Conservation (phyloP, 352 stramenopile species). For the Phytophthora cryptogea region DNA sequence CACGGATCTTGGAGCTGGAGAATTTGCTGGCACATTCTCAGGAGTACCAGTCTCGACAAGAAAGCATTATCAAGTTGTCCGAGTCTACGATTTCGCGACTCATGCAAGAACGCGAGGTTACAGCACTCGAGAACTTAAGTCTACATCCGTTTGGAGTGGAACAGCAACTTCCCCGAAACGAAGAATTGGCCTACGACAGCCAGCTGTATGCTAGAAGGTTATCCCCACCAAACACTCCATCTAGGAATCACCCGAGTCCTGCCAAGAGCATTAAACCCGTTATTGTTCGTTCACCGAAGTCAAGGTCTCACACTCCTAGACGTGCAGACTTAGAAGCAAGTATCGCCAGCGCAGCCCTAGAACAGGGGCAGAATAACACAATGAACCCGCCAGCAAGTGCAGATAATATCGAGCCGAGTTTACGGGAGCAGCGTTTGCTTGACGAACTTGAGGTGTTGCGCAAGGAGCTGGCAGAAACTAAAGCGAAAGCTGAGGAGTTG, state of each 20-base stretch:
- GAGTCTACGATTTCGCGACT: conserved; percentile 67
- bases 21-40: conserved; percentile 56
- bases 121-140: conserved; percentile 49
- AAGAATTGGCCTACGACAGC: conserved; percentile 20
- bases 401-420: no score
- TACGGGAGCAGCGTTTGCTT: conserved; percentile 37
- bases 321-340: conserved; percentile 22
- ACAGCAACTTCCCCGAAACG: conserved; percentile 1
- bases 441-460: conserved; percentile 37
- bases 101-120: conserved; percentile 58
- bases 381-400: conserved; percentile 18
- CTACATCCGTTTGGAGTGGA: conserved; percentile 33
- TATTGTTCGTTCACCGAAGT: conserved; percentile 9
- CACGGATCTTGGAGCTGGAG: conserved; percentile 61
- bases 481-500: conserved; percentile 19
- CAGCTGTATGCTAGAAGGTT: conserved; percentile 5
- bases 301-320: conserved; percentile 14
- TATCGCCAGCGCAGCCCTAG: conserved; percentile 12
- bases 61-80: conserved; percentile 65
- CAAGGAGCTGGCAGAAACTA: conserved; percentile 36
- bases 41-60: conserved; percentile 63
- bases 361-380: not conserved
- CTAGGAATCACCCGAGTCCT: not conserved
- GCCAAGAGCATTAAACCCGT: conserved; percentile 10
- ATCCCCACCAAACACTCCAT: conserved; percentile 12